These are phyloP conservation scores for Saccharomycopsis olivae DNA, from an alignment of 805 yeast species.

Conservation along the genomic window DNA sequence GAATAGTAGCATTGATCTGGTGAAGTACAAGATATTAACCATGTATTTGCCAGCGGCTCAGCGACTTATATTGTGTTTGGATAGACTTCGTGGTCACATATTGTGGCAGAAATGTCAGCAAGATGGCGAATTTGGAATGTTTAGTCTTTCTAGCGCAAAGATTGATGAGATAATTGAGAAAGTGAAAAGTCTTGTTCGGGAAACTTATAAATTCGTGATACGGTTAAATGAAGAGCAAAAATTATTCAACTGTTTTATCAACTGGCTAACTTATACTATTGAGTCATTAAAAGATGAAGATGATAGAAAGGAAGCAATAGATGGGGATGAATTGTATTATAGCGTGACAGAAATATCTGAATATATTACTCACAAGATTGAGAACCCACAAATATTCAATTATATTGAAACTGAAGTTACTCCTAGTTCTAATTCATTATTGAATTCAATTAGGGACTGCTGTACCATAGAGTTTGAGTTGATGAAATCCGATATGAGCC, in stretches of 20 bases:
- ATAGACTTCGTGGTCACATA: conserved; percentile 33
- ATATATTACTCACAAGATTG: conserved; percentile 22
- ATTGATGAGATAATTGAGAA: conserved; percentile 2
- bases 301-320: conserved; percentile 13
- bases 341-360: conserved; percentile 22
- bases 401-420: not conserved
- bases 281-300: conserved; percentile 23
- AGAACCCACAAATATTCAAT: conserved; percentile 17
- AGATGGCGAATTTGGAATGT: not conserved
- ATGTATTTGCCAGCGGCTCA: conserved; percentile 47
- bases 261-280: conserved; percentile 30
- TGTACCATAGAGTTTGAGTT: not conserved
- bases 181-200: conserved; percentile 22
- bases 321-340: conserved; percentile 5
- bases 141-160: not conserved
- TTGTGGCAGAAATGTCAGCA: conserved; percentile 1
- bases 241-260: conserved; percentile 31
- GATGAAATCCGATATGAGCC: not conserved
- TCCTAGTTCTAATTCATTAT: not conserved
- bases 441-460: too few species aligned
- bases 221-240: conserved; percentile 36
- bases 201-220: conserved; percentile 29
- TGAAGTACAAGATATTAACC: conserved; percentile 36
- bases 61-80: conserved; percentile 37
- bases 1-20: conserved; percentile 37